phyloP scores from a whole-genome alignment of 129 eudicot species.

The Flaveria ramosissima region DNA sequence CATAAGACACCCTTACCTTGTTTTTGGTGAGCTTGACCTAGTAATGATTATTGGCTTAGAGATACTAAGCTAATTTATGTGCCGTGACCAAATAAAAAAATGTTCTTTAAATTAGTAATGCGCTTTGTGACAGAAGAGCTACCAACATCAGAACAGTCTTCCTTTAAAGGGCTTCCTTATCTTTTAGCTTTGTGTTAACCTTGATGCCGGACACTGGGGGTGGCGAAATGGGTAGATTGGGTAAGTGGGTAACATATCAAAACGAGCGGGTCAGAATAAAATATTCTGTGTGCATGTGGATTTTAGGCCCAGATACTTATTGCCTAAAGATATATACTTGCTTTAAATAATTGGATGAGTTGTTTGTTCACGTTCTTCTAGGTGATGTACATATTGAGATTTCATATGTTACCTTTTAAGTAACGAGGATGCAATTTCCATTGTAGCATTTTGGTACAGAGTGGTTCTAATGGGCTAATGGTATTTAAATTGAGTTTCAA shows the following conservation, averaged over 20 bases:
- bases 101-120: background rate
- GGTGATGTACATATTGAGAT: too few relatives aligned
- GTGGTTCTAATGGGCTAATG: background rate
- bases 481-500: background rate
- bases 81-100: background rate
- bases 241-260: background rate
- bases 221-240: background rate
- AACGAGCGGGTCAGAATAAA: background rate
- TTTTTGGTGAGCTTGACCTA: conserved; percentile 15
- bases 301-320: background rate
- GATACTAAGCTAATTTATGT: conserved; percentile 1
- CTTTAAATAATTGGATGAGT: background rate
- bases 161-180: background rate
- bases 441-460: too few relatives aligned
- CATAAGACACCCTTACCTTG: background rate
- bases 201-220: background rate
- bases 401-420: too few relatives aligned
- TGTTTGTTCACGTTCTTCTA: background rate
- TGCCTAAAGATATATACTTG: background rate
- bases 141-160: background rate
- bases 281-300: background rate
- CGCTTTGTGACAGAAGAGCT: background rate
- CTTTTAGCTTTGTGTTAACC: conserved; percentile 19
- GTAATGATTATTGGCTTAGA: background rate
- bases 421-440: too few relatives aligned